Evolutionary conservation across 352 stramenopile genomes (phyloP), one percentile per base, ranked within the genome.

Genomic region (Lagenidium giganteum): DNA sequence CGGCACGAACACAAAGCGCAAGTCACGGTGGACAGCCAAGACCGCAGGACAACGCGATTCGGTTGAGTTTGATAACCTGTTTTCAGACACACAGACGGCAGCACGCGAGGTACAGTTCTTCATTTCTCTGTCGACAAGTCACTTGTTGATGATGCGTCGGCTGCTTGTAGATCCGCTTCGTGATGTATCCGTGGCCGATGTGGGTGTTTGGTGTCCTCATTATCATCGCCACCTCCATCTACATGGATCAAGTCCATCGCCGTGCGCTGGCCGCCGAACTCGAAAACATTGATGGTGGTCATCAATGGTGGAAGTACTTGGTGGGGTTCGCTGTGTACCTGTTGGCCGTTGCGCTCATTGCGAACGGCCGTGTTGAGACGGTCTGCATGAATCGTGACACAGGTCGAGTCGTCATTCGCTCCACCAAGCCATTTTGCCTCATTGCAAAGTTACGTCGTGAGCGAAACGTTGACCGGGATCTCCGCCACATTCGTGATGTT

Each of bases 291-390:
- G 37, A 50, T 8, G 39, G 25, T 3, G 47, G 42, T 21, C 34
- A 57, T 14, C 60, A 63, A 34, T 83, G 71, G 71, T 84, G 74
- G 74, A 85, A 87, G 43, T 83, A 87, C 64, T 28, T 82, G 11
- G 71, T 87, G 8, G 71, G 67, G 0, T 47, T 58, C 9, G 44
- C 71, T 27, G 66, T 87, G 30, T 83, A 80, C 56, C 13, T 71
- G 11, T 30, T 73, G 23, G 64, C 54, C 2, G 42, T 83, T 8
- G 37, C 45, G 16, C 49, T 87, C 8, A 56, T 81, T 26, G 54
- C 53, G 1, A 84, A 76, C 34, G 71, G 69, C 18, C 64, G 70
- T 34, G 65, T 87, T 2, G 74, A 87, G 48, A 77, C 54, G 4
- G 79, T 87, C 43, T 47, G 69, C 41, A 69, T 87, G 57, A 74